Evolutionary conservation across 352 stramenopile genomes (phyloP).

Genomic region (Phytophthora uliginosa): DNA sequence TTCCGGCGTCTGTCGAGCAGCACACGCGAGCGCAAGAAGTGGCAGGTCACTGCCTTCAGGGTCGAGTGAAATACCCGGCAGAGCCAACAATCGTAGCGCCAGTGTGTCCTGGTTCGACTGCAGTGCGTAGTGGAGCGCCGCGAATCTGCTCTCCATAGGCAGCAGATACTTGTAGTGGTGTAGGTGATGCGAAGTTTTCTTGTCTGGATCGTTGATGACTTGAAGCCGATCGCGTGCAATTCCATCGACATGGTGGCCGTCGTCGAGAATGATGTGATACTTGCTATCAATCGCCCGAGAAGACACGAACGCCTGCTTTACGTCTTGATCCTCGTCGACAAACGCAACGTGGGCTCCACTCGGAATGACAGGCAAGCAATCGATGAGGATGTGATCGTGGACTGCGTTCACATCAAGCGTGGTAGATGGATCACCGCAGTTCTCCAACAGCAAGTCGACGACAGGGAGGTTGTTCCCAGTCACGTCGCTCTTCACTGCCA

Average conservation of each 20-base stretch:
- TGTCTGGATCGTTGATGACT: constrained; percentile 11
- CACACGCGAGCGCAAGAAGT: constrained; percentile 65
- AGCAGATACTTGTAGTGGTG: constrained; percentile 54
- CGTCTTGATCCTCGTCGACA: constrained; percentile 12
- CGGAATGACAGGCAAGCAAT: constrained; percentile 46
- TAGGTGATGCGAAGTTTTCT: neutral
- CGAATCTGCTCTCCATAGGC: constrained; percentile 62
- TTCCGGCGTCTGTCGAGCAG: constrained; percentile 47
- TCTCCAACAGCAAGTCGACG: constrained; percentile 57
- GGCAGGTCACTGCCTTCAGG: constrained; percentile 68
- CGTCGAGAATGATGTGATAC: constrained; percentile 67
- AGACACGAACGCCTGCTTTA: constrained; percentile 54
- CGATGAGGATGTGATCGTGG: constrained; percentile 66
- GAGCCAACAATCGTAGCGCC: constrained; percentile 40
- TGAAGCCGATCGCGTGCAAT: constrained; percentile 57
- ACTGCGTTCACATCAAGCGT: constrained; percentile 57
- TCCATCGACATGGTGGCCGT: constrained; percentile 51
- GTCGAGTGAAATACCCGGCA: constrained; percentile 41
- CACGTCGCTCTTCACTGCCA: constrained; percentile 62
- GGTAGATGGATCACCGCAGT: neutral
- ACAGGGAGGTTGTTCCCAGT: constrained; percentile 56
- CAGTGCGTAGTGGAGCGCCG: constrained; percentile 68
- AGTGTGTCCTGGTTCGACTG: constrained; percentile 57
- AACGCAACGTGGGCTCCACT: constrained; percentile 36
- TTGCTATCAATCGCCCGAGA: constrained; percentile 50